Base-by-base conservation (phyloP, 2,329 filamentous ascomycete genomes). In the Microcyclosporella mali region DNA sequence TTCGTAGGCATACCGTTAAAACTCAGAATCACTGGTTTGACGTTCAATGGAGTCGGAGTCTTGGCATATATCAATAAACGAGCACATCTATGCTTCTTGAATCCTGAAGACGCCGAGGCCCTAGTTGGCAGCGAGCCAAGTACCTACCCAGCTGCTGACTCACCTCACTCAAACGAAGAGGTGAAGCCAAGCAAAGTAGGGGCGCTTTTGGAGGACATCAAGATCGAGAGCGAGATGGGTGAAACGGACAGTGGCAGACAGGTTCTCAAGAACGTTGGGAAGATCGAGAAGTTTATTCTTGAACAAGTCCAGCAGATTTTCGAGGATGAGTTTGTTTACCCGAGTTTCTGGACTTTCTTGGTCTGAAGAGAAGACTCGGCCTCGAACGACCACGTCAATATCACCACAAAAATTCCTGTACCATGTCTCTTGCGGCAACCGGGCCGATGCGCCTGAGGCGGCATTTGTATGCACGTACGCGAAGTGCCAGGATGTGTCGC, bases 321-420 rank as follows among this genome's bases (percentile, higher is more conserved):
- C 60, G 92, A 98, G 67, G 92, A 97, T 62, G 92, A 98, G 65
- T 92, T 97, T 69, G 89, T 97, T 49, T 97, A 94, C 69, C 92
- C 92, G 33, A 95, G 89, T 66, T 97, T 94, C 67, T 97, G 90
- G 89, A 97, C 90, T 1, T 95, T 97, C 65, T 70, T 98, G 57
- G 83, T 97, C 14, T 54, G 51, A 54, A 25, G 9, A 9, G 21
- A 25, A 25, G 21, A 25, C n/a, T n/a, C n/a, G n/a, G n/a, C n/a
- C n/a, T n/a, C n/a, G n/a, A n/a, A n/a, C n/a, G 21, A 25, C 21
- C 6, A 4, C 6, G 21, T 25, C 21, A 25, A 25, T 4, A 25
- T 25, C 21, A 9, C 21, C 21, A 25, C 21, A 9, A n/a, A n/a
- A n/a, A n/a, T n/a, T n/a, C n/a, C n/a, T 9, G 6, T 25, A 4